A percentile compares a stretch with the other conserved stretches of the same genome.
Evolutionary conservation across 257 asterid genomes (phyloP).

Genomic region (Jacaranda copaia): DNA sequence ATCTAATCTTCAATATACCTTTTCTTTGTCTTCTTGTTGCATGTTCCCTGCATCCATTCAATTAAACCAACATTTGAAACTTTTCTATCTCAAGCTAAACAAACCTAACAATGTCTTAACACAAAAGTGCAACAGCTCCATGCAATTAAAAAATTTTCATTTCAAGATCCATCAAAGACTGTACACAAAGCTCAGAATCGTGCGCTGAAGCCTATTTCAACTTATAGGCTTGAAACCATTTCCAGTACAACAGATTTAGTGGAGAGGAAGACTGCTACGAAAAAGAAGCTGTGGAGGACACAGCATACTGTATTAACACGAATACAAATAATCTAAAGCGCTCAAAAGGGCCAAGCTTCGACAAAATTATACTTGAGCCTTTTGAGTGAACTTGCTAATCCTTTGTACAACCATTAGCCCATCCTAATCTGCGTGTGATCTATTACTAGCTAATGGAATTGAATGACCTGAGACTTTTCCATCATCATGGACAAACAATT

Average conservation of each 20-base stretch:
- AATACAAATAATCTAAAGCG: conserved; percentile 47
- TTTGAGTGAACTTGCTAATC: conserved; percentile 42
- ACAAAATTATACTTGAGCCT: conserved; percentile 50
- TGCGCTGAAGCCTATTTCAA: no score
- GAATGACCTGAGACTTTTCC: conserved; percentile 17
- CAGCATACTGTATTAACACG: conserved; percentile 45
- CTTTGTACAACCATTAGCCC: conserved; percentile 47
- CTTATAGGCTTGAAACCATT: neutral
- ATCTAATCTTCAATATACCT: no score
- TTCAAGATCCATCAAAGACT: neutral
- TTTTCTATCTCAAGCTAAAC: no score
- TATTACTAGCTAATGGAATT: conserved; percentile 29
- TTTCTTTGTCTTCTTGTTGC: no score
- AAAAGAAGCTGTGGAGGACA: conserved; percentile 5
- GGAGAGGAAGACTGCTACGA: neutral
- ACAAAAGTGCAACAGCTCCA: no score
- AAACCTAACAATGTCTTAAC: no score
- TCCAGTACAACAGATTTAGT: neutral
- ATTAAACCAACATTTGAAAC: no score
- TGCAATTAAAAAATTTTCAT: neutral
- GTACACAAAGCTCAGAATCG: neutral
- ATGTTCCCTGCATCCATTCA: no score
- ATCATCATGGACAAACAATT: conserved; percentile 30
- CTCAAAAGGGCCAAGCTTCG: conserved; percentile 50
- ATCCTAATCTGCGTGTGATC: conserved; percentile 53